Evolutionary conservation across 78 protist species (phyloP), one percentile per base, ranked within the genome.

Genomic region (Planoprotostelium fungivorum): DNA sequence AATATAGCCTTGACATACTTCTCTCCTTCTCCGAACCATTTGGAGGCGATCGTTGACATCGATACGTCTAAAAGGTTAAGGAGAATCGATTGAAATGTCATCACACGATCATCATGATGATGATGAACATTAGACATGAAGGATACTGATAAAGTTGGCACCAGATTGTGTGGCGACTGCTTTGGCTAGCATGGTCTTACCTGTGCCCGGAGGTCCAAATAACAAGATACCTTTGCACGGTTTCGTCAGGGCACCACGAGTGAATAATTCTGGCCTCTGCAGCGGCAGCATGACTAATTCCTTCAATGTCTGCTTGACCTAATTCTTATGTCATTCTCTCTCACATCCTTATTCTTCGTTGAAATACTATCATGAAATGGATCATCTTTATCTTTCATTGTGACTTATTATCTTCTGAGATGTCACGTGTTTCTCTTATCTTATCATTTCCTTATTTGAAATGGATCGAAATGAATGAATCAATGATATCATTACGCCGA

Each of bases 1-100:
- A 91, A 91, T 1, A 91, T 29, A 1, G 90, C 94, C 35, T 37
- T 36, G 34, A 63, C 90, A 29, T 37, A 88, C 87, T 91, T 91
- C 90, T 91, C 94, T 34, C 90, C 88, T 34, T 87, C 90, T 34
- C 94, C 94, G 37, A 91, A 92, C 91, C 92, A 92, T 36, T 92
- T 92, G 89, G 84, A 35, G 16, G 35, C 89, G 35, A 92, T 89
- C 31, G 51, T 10, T 29, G 94, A 84, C 90, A 63, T 10, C 1
- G 94, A 85, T 1, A 92, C 88, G 91, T 5, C 73, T 36, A 16
- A 25, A n/a, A 29, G 37, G 16, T 85, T 35, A 85, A 85, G 87
- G 37, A 5, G 16, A 73, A 29, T 29, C 29, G n/a, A n/a, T n/a
- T n/a, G n/a, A n/a, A n/a, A n/a, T n/a, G n/a, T n/a, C n/a, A n/a